Conservation (phyloP, 805 yeast species). For the Ogataea glucozyma region DNA sequence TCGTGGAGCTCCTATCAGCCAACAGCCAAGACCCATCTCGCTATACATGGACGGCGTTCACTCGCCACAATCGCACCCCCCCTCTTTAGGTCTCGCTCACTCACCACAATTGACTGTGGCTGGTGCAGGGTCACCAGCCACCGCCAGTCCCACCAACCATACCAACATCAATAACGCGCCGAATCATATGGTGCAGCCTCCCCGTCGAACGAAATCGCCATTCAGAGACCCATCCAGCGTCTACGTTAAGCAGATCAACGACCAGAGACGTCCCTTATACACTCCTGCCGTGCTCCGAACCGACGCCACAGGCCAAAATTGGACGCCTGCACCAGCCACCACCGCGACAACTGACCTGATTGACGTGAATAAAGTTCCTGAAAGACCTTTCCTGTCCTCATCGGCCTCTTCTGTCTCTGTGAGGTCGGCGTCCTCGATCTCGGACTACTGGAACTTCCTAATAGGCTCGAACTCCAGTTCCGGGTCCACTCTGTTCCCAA, state of each 20-base stretch:
- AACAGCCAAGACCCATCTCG: conserved; percentile 12
- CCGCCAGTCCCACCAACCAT: neutral
- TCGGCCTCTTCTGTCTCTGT: conserved; percentile 27
- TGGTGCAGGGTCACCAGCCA: too few relatives aligned
- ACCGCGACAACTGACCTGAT: conserved; percentile 12
- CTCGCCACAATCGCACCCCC: neutral
- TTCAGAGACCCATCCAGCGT: conserved; percentile 34
- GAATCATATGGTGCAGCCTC: conserved; percentile 20
- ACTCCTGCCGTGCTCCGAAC: conserved; percentile 83
- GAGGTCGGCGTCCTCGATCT: conserved; percentile 27
- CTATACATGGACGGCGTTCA: conserved; percentile 14
- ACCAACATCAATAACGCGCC: conserved; percentile 3
- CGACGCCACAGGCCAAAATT: conserved; percentile 16
- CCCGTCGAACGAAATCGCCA: conserved; percentile 30
- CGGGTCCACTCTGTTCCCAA: neutral
- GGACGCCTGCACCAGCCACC: conserved; percentile 9
- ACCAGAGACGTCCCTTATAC: conserved; percentile 83
- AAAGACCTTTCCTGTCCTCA: conserved; percentile 21
- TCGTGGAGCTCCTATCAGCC: too few relatives aligned
- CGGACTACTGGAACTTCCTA: conserved; percentile 31
- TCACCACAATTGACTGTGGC: too few relatives aligned
- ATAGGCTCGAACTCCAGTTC: too few relatives aligned
- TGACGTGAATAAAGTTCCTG: conserved; percentile 19
- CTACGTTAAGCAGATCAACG: conserved; percentile 67
- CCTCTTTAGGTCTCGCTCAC: too few relatives aligned